Evolutionary conservation across 2,329 filamentous ascomycete species (phyloP), one percentile per base, ranked within the genome.

Genomic region (Talaromyces rugulosus): DNA sequence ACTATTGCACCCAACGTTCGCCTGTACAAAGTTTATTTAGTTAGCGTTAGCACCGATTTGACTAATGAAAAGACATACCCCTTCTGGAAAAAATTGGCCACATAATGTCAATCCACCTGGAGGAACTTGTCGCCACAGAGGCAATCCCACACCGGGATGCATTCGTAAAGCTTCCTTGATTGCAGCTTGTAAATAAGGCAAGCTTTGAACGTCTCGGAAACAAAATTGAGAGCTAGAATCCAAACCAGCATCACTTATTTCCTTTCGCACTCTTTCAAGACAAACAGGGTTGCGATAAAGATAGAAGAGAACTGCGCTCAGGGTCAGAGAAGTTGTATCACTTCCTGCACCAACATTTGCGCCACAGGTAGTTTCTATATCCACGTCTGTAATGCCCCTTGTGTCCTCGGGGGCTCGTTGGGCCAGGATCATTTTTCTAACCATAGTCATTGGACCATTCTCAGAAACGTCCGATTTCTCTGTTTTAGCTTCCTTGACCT

Each of bases 251-350:
- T 23, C 5, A n/a, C 65, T 51, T 5, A 71, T 65, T 52, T 73
- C 70, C 0, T 58, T 60, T 23, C 68, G 63, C 1, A 77, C 62
- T 27, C 63, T 69, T 2, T 58, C 56, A 40, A 71, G 52, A 8
- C 66, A 62, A 0, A 59, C 8, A 0, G 70, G 69, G 57, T 72
- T 55, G 14, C 67, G 67, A 4, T 70, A 61, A 5, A 77, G 54
- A 44, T 72, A 66, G 62, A 72, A 75, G 5, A 77, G 62, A 6
- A 72, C 66, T 0, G 69, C 64, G n/a, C 68, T 66, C 16, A 77
- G 64, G 2, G 66, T 69, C 18, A 71, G 69, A 1, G 72, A 72
- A 0, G 73, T 76, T 0, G 75, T 75, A 50, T 77, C 75, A 16
- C 69, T 72, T 8, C 71, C 71, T 5, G 71, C 72, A 11, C 12